A percentile compares a stretch with the other conserved stretches of the same genome.
phyloP scores from a whole-genome alignment of 2,329 filamentous ascomycete species.

The Ilyonectria sp. region DNA sequence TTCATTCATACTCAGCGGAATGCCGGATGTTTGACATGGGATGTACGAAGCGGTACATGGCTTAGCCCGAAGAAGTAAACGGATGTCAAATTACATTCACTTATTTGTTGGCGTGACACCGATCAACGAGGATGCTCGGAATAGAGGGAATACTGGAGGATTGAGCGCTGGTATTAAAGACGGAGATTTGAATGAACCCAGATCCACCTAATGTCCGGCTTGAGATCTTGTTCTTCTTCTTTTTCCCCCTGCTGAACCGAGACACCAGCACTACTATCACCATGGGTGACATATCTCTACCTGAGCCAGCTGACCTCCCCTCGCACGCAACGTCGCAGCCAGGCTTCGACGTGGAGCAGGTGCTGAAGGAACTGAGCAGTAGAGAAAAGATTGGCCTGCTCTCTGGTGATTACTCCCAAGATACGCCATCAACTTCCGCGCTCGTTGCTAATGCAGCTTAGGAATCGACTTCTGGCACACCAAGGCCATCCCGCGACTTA shows the following conservation, averaged over 20 bases:
- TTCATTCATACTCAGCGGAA: neutral
- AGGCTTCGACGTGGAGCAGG: conserved; percentile 3
- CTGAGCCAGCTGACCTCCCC: neutral
- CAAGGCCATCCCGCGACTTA: conserved; percentile 31
- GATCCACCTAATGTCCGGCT: neutral
- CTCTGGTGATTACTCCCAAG: neutral
- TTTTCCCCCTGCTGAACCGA: neutral
- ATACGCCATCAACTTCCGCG: neutral
- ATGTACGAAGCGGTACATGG: neutral
- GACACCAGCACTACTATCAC: neutral
- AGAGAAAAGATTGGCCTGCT: conserved; percentile 10
- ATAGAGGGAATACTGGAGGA: neutral
- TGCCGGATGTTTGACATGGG: neutral
- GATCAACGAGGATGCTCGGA: neutral
- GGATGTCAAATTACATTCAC: neutral
- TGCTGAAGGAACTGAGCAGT: neutral
- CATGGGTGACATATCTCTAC: neutral
- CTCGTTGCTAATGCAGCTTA: conserved; percentile 3
- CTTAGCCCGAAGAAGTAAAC: neutral
- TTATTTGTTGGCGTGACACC: neutral
- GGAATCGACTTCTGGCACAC: conserved; percentile 42
- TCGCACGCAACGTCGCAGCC: neutral
- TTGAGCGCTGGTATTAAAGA: neutral
- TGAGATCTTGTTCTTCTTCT: no score
- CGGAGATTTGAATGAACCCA: neutral